Base-by-base conservation (phyloP, 1,284 basidiomycete genomes). In the Jaminaea rosea region DNA sequence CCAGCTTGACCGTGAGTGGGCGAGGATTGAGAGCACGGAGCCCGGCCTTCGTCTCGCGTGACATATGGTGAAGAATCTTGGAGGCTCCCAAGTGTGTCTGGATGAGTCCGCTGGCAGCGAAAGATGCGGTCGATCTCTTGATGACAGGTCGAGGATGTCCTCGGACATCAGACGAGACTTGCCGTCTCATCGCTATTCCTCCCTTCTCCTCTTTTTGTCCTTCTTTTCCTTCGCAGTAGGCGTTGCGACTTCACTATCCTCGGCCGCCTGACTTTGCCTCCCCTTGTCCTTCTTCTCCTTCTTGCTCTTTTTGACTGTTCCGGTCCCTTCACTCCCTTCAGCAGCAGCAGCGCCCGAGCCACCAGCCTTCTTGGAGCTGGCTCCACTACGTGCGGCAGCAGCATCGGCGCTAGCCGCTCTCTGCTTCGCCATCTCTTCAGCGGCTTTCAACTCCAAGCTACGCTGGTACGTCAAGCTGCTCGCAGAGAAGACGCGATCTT, bases 401-500 rank as follows among this genome's bases (percentile, higher is more conserved):
- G 7, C 7, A 11, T 7, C 5, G 15, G 10, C 17, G 15, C 36
- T 37, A 7, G 36, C 36, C 9, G 13, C 15, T 29, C 46, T 24
- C 26, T 49, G 29, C 5, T 23, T 28, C 31, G 10, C 23, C 46
- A 29, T 13, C 46, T 47, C 56, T 46, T 69, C 69, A 19, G 59
- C 66, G 4, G 60, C 55, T 39, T 68, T 73, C 13, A 69, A 49
- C 46, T 69, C 65, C 2, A 73, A 46, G 44, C 63, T 66, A 41
- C 65, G 62, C 17, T 56, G 53, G 39, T 71, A 69, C 2, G 70
- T 73, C 5, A 69, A 59, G 11, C 57, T 60, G 23, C 60, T 64
- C 10, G 62, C 41, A 32, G 59, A 63, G 24, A 73, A 73, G 53
- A 71, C 62, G 0, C 70, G 44, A 51, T 73, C 69, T 13, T 73